phyloP scores from a whole-genome alignment of 208 protist genomes.

The Acanthamoeba triangularis region DNA sequence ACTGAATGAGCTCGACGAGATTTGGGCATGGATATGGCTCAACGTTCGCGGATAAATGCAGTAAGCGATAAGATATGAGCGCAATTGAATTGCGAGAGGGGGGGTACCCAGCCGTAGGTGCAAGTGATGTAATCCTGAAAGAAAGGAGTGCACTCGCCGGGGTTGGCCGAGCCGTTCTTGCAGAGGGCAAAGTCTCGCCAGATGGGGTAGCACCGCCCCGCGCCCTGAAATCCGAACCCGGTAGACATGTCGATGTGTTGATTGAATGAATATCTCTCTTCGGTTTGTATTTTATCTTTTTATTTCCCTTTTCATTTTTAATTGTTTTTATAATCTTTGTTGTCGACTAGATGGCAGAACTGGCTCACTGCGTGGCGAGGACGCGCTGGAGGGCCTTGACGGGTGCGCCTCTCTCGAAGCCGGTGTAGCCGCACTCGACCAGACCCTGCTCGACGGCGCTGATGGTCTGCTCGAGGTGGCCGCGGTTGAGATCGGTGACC shows the following conservation, averaged over 20 bases:
- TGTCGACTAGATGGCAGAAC: not conserved
- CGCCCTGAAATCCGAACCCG: not conserved
- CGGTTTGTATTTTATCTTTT: too few relatives aligned
- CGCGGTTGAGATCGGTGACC: not conserved
- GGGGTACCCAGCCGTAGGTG: slow-evolving; percentile 29
- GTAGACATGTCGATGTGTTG: not conserved
- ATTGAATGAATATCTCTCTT: too few relatives aligned
- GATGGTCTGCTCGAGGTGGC: slow-evolving; percentile 48
- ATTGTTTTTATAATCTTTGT: not conserved
- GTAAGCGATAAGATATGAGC: not conserved
- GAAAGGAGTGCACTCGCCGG: not conserved
- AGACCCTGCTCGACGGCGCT: not conserved
- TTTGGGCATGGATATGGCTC: not conserved
- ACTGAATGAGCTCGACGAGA: not conserved
- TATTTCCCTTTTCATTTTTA: not conserved
- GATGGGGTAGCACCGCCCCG: slow-evolving; percentile 31
- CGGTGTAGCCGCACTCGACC: slow-evolving; percentile 33
- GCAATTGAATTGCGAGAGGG: not conserved
- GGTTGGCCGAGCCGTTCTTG: not conserved
- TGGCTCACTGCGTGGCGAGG: not conserved
- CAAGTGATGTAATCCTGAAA: slow-evolving; percentile 7
- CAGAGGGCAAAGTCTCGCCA: not conserved
- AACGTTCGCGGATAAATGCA: not conserved
- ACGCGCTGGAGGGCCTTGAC: not conserved
- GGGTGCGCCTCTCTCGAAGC: slow-evolving; percentile 11